These are phyloP conservation scores for Candida golubevii DNA, from an alignment of 805 yeast species.

Conservation along the genomic window DNA sequence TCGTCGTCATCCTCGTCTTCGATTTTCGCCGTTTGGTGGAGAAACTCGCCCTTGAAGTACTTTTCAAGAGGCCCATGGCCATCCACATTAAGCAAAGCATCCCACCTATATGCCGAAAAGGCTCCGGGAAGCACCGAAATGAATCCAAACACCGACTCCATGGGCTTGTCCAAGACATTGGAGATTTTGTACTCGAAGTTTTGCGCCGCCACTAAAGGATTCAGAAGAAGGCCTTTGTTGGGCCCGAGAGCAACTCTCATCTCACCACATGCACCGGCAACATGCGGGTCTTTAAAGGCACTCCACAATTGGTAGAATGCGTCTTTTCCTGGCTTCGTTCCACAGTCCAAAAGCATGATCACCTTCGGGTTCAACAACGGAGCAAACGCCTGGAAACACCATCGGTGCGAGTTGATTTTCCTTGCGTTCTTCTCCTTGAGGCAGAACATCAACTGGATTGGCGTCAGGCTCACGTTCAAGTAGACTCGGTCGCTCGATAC, in stretches of 20 bases:
- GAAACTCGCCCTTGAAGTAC: conserved; percentile 88
- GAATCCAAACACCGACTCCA: conserved; percentile 92
- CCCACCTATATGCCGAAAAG: conserved; percentile 87
- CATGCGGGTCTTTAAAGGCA: conserved; percentile 71
- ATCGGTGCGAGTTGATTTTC: conserved; percentile 92
- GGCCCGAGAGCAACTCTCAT: conserved; percentile 81
- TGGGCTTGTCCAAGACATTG: conserved; percentile 90
- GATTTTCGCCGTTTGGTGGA: conserved; percentile 56
- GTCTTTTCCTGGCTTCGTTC: conserved; percentile 83
- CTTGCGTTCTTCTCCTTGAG: conserved; percentile 84
- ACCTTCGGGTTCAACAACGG: conserved; percentile 78
- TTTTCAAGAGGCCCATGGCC: conserved; percentile 86
- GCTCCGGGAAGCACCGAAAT: conserved; percentile 96
- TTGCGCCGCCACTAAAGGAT: conserved; percentile 94
- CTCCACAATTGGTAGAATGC: conserved; percentile 89
- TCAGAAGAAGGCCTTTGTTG: conserved; percentile 44
- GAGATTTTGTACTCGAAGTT: conserved; percentile 96
- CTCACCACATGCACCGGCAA: conserved; percentile 98
- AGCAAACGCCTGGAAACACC: conserved; percentile 94
- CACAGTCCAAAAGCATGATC: conserved; percentile 85
- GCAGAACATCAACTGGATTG: conserved; percentile 86
- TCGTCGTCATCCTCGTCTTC: conserved; percentile 34
- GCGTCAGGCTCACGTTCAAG: conserved; percentile 62
- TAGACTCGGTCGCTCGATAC: conserved; percentile 59
- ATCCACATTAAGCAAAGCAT: conserved; percentile 64